Conservation (phyloP, 129 eudicot species). For the Flaveria brownii region DNA sequence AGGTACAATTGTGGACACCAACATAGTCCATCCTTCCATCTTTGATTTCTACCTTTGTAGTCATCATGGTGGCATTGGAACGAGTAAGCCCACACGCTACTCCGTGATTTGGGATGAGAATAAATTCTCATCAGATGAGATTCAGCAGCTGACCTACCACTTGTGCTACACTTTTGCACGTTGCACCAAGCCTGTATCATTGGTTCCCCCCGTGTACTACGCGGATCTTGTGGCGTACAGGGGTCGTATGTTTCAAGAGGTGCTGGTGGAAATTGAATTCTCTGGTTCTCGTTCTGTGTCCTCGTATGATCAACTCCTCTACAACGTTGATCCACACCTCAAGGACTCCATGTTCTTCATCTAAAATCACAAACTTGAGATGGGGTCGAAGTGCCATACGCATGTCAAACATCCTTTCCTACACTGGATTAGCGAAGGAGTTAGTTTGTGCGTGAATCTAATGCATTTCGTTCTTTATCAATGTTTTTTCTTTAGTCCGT, state of each 20-base stretch:
- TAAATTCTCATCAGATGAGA: conserved; percentile 47
- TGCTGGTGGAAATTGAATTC: conserved; percentile 32
- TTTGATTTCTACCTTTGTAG: conserved; percentile 77
- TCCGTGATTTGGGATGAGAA: conserved; percentile 66
- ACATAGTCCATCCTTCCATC: conserved; percentile 51
- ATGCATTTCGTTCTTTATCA: conserved; percentile 38
- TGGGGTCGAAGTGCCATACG: conserved; percentile 38
- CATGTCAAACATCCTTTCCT: conserved; percentile 50
- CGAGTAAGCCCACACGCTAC: conserved; percentile 85
- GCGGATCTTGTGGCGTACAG: conserved; percentile 81
- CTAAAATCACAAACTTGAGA: conserved; percentile 14
- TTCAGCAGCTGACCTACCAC: conserved; percentile 62
- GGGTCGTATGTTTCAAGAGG: conserved; percentile 74
- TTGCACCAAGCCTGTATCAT: conserved; percentile 74
- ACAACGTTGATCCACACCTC: conserved; percentile 43
- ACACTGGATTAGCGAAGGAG: conserved; percentile 33
- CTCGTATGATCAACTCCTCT: conserved; percentile 44
- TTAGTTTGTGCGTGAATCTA: conserved; percentile 96
- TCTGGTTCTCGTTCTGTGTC: conserved; percentile 14
- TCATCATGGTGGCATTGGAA: conserved; percentile 72
- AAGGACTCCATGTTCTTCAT: conserved; percentile 66
- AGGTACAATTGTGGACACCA: conserved; percentile 80
- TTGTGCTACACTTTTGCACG: conserved; percentile 78
- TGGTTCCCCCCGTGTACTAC: conserved; percentile 81
- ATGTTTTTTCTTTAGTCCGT: conserved; percentile 9